Conservation (phyloP, 352 stramenopile genomes). For the Globisporangium echinulatum region DNA sequence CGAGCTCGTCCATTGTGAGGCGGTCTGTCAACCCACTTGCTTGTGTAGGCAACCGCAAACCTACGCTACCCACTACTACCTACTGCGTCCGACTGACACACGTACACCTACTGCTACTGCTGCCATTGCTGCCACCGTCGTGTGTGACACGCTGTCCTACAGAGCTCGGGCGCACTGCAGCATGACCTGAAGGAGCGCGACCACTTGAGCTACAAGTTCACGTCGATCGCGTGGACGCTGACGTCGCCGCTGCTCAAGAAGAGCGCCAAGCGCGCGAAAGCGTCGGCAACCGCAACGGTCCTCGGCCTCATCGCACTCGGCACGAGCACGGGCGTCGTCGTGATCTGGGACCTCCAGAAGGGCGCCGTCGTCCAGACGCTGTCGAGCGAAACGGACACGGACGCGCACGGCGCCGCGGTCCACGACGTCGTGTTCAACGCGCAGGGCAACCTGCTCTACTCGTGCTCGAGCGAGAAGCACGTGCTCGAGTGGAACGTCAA, state of each 20-base stretch:
- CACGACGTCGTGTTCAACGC: constrained; percentile 69
- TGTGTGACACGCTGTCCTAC: too few relatives aligned
- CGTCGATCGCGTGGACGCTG: constrained; percentile 60
- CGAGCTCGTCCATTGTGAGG: not conserved
- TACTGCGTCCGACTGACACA: not conserved
- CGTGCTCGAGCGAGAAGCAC: constrained; percentile 64
- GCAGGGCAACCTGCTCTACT: constrained; percentile 61
- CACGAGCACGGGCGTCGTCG: constrained; percentile 53
- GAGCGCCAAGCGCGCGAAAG: constrained; percentile 42
- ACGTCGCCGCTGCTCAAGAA: constrained; percentile 26
- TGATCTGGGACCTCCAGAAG: constrained; percentile 71
- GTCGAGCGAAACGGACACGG: constrained; percentile 33
- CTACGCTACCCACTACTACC: not conserved
- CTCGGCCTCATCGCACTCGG: constrained; percentile 65
- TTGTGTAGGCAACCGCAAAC: not conserved
- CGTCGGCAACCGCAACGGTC: constrained; percentile 1
- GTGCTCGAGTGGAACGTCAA: constrained; percentile 74
- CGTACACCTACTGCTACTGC: not conserved
- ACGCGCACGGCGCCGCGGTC: constrained; percentile 37
- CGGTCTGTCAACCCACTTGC: not conserved
- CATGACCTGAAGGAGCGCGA: constrained; percentile 80
- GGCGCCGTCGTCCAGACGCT: constrained; percentile 62
- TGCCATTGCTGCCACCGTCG: not conserved
- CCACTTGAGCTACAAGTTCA: constrained; percentile 83
- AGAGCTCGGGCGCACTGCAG: constrained; percentile 52